Evolutionary conservation across 2,329 filamentous ascomycete species (phyloP).

Genomic region (Penicillium sp.): DNA sequence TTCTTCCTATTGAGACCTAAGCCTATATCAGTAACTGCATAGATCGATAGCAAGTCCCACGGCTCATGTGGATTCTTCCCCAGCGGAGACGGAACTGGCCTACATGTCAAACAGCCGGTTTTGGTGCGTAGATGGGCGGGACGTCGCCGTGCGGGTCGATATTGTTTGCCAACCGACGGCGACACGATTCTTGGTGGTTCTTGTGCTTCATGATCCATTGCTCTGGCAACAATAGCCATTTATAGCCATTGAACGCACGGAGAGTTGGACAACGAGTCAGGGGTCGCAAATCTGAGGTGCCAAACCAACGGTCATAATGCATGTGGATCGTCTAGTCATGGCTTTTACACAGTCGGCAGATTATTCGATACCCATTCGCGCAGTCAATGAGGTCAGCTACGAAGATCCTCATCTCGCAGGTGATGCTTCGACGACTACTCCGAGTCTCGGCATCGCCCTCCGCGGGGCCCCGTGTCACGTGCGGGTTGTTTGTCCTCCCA

Average conservation of each 20-base stretch:
- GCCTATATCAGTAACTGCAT: not conserved
- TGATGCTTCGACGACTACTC: not conserved
- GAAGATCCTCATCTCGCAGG: not conserved
- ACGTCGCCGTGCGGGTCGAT: conserved; percentile 28
- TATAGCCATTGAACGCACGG: not conserved
- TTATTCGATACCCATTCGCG: too few relatives aligned
- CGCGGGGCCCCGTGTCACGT: not conserved
- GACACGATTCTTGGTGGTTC: not conserved
- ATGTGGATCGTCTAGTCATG: too few relatives aligned
- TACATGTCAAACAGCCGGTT: conserved; percentile 34
- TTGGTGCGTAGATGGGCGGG: conserved; percentile 34
- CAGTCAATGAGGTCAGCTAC: too few relatives aligned
- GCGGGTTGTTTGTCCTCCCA: not conserved
- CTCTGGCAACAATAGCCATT: not conserved
- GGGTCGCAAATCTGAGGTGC: not conserved
- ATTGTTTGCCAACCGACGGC: not conserved
- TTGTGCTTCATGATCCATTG: not conserved
- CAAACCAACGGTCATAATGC: not conserved
- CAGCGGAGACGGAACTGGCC: not conserved
- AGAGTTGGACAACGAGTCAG: not conserved
- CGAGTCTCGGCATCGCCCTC: not conserved
- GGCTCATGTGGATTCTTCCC: not conserved
- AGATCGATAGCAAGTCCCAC: not conserved
- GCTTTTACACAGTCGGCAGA: too few relatives aligned
- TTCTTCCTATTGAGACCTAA: conserved; percentile 31